Evolutionary conservation across 441 rosid genomes (phyloP).

Genomic region (Lagerstroemia fauriei): DNA sequence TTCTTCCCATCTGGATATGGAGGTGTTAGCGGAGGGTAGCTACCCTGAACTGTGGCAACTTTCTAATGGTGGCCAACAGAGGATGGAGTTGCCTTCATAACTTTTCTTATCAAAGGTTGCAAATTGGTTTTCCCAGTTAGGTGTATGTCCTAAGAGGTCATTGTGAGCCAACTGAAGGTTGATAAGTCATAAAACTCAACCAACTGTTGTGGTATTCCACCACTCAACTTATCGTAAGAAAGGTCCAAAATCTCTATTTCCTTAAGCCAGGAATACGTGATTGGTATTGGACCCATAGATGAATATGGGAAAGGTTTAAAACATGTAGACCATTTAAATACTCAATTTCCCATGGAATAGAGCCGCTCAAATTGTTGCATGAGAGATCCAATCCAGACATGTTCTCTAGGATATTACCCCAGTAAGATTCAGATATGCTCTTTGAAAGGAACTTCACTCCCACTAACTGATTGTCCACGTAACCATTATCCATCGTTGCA

Average conservation of each 20-base stretch:
- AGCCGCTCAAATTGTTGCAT: conserved; percentile 22
- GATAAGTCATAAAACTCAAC: not conserved
- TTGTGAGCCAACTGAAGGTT: conserved; percentile 9
- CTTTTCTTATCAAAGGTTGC: no score
- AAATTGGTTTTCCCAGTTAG: conserved; percentile 12
- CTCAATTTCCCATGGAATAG: not conserved
- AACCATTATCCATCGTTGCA: not conserved
- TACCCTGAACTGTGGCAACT: no score
- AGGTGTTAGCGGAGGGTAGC: not conserved
- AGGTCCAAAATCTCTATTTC: conserved; percentile 1
- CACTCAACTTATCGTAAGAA: not conserved
- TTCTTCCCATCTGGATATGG: not conserved
- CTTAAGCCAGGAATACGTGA: not conserved
- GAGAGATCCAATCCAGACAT: conserved; percentile 36
- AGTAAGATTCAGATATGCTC: not conserved
- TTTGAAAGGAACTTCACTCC: conserved; percentile 25
- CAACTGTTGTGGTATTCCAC: not conserved
- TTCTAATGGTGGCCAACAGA: no score
- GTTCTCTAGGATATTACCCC: not conserved
- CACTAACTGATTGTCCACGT: not conserved
- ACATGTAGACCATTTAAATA: not conserved
- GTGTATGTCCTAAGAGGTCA: conserved; percentile 4
- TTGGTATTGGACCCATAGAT: not conserved
- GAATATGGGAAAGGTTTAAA: conserved; percentile 1
- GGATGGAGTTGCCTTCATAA: no score